Conservation (phyloP, 371 early-diverging fungal species). For the Apophysomyces trapeziformis region DNA sequence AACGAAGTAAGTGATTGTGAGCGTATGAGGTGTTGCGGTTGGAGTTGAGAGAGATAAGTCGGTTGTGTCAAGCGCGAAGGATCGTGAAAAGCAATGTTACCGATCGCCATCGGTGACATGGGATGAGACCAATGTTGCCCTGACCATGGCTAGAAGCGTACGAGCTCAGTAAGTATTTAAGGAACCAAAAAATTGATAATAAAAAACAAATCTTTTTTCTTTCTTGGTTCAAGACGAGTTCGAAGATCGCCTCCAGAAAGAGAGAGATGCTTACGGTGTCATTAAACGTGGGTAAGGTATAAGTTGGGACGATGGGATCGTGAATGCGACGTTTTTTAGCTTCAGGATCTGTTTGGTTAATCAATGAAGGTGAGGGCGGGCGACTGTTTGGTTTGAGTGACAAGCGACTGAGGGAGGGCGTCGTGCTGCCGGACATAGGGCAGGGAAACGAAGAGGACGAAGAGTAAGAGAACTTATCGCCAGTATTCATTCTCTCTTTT, state of each 20-base stretch:
- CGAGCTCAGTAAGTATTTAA: not conserved
- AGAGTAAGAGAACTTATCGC: conserved; percentile 1
- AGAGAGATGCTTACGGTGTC: not conserved
- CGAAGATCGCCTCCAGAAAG: not conserved
- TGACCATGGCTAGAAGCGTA: not conserved
- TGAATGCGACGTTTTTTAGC: conserved; percentile 2
- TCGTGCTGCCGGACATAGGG: conserved; percentile 11
- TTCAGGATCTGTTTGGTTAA: not conserved
- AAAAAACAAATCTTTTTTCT: no score
- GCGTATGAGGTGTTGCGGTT: conserved; percentile 12
- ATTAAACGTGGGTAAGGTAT: not conserved
- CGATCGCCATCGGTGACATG: not conserved
- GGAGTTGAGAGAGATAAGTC: not conserved
- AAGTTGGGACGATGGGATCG: not conserved
- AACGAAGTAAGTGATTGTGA: conserved; percentile 16
- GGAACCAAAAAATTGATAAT: no score
- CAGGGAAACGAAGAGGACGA: conserved; percentile 1
- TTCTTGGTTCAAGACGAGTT: no score
- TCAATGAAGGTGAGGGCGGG: not conserved
- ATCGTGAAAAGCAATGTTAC: not conserved
- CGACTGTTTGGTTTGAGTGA: conserved; percentile 7
- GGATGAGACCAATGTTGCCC: not conserved
- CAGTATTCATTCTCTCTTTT: conserved; percentile 6
- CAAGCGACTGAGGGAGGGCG: not conserved
- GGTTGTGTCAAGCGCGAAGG: not conserved